A percentile compares a stretch with the other conserved stretches of the same genome.
These are phyloP conservation scores for Raffaelea albimanens DNA, from an alignment of 2,329 filamentous ascomycete genomes.

Conservation along the genomic window DNA sequence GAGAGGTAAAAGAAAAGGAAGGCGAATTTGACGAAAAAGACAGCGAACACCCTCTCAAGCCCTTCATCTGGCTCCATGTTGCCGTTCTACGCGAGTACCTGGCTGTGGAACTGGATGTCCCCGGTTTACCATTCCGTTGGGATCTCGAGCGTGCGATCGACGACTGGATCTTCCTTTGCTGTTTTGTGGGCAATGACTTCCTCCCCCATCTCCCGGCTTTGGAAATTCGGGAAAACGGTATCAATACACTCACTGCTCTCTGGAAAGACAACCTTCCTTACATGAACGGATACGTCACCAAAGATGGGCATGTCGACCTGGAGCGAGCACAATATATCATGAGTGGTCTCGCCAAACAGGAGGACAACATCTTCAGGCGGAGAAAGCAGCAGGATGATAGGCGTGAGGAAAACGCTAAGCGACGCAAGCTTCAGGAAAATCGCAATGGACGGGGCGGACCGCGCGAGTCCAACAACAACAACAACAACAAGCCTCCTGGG, in stretches of 20 bases:
- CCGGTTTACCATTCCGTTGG: conserved; percentile 75
- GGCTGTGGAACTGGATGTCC: conserved; percentile 77
- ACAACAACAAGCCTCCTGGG: no score
- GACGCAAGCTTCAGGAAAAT: conserved; percentile 64
- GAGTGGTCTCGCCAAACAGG: conserved; percentile 79
- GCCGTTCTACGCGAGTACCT: conserved; percentile 87
- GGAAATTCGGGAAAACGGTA: conserved; percentile 94
- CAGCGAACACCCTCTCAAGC: conserved; percentile 62
- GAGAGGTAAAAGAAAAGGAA: conserved; percentile 66
- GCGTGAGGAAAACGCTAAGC: conserved; percentile 68
- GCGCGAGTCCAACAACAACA: not conserved
- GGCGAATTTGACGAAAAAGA: conserved; percentile 78
- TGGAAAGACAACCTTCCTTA: conserved; percentile 86
- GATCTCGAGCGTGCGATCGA: conserved; percentile 91
- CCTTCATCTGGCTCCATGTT: conserved; percentile 97
- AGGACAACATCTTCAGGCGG: conserved; percentile 85
- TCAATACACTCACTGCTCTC: conserved; percentile 91
- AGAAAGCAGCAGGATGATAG: conserved; percentile 80
- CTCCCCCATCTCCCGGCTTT: conserved; percentile 93
- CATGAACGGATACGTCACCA: conserved; percentile 95
- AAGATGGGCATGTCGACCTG: conserved; percentile 87
- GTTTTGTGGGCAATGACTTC: conserved; percentile 98
- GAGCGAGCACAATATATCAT: conserved; percentile 80
- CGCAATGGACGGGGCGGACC: conserved; percentile 6
- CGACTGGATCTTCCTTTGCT: conserved; percentile 99